Base-by-base conservation (phyloP, 208 protist species). In the Kentomonas sorsogonicus region DNA sequence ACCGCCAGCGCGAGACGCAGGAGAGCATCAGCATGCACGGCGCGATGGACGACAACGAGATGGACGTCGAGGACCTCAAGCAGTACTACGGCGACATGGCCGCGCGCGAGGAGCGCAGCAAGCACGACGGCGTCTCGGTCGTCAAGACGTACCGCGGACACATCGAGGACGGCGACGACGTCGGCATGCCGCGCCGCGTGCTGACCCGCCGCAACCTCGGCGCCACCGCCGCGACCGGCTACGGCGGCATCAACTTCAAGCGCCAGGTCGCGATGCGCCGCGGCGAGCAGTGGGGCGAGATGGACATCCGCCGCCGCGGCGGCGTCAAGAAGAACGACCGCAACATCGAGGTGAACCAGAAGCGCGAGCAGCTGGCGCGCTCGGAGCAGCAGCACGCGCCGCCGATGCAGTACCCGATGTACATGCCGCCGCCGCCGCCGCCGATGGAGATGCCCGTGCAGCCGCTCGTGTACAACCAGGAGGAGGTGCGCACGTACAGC, bases 11-110 rank as follows among this genome's bases (percentile, higher is more conserved):
- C 38, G 65, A 79, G 48, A 84, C 73, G 39, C 80, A 82, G 56
- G 50, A 60, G 26, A 64, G 59, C 23, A 72, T 79, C 43, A 84
- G 74, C 54, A 71, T 65, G 23, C 69, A 72, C 29, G 77, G 76
- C 20, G 34, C 65, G 34, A 67, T 69, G 4, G 66, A 53, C 23
- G 55, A 60, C 40, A 48, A 69, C n/a, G 70, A 70, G 30, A 30
- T 53, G 26, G 69, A 80, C n/a, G 59, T 47, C 10, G 67, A 77
- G 20, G 63, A 73, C n/a, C 54, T 82, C 23, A 61, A 65, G 45
- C 48, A 78, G 65, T 82, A 74, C 60, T 89, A 89, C 61, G 81
- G 81, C 41, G 75, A 85, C 40, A 85, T 89, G 81, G 81, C 81
- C 25, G 25, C 18, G 5, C 81, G 81, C 27, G 15, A 63, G 11